These are phyloP conservation scores for Neofusicoccum cordaticola DNA, from an alignment of 2,329 filamentous ascomycete species.

Conservation along the genomic window DNA sequence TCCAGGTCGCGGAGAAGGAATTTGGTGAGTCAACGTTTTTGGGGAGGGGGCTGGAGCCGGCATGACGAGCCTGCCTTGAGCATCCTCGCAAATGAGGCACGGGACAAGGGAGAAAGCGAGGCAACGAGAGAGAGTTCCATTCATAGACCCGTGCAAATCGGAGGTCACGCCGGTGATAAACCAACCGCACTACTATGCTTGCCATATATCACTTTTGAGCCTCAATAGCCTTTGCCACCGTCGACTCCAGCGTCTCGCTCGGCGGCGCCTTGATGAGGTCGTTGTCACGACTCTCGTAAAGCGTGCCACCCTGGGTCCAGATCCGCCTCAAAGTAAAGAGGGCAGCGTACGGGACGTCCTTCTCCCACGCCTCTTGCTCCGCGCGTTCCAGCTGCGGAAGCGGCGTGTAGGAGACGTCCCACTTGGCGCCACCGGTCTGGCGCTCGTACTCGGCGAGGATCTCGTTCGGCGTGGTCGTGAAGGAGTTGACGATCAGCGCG, in stretches of 20 bases:
- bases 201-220: background rate
- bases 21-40: no score
- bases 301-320: constrained; percentile 69
- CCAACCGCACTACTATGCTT: background rate
- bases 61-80: no score
- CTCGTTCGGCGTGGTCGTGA: constrained; percentile 61
- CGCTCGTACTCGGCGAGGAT: constrained; percentile 67
- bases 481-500: constrained; percentile 67
- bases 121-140: background rate
- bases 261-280: constrained; percentile 20
- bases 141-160: background rate
- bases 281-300: constrained; percentile 62
- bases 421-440: constrained; percentile 55
- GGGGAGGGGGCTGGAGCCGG: no score
- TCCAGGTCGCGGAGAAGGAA: no score
- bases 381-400: constrained; percentile 53
- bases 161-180: background rate
- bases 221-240: background rate
- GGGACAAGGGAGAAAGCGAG: no score
- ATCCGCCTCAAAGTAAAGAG: constrained; percentile 63
- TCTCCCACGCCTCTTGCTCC: constrained; percentile 60
- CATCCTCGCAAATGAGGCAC: no score
- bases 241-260: background rate
- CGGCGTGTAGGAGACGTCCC: constrained; percentile 54
- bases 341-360: constrained; percentile 52